Evolutionary conservation across 176 grass and related monocot genomes (phyloP), one percentile per base, ranked within the genome.

Genomic region (Carex littledalei): DNA sequence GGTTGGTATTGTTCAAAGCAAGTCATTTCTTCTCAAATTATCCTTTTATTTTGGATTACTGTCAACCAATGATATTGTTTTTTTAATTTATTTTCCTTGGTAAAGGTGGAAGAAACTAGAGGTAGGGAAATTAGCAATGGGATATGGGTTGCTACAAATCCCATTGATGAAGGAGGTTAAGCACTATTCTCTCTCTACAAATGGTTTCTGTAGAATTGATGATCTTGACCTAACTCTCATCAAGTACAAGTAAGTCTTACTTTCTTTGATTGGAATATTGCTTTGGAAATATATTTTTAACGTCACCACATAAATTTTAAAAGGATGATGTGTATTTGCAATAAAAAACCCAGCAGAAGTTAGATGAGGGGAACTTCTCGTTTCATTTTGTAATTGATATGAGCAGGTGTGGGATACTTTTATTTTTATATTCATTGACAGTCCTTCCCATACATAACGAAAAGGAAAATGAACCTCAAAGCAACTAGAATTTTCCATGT

Each of bases 101-200:
- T 83, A 13, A 83, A 90, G 89, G 47, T 98, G 93, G 96, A 98
- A 98, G 89, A 87, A 92, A 16, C 88, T 98, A 0, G 96, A 95
- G 69, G 85, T 98, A 67, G 96, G 96, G 35, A 98, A 86, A 82
- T 70, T 99, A 78, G 96, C 91, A 55, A 99, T 99, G 96, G 93
- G 92, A 87, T 95, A 94, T 81, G 90, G 93, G 47, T 91, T 99
- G 80, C 88, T 99, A 49, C 96, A 95, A 82, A 91, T 95, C 78
- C 96, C 96, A 37, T 91, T 81, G 70, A 99, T 99, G 91, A 86
- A 93, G 58, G 96, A 99, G 88, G 96, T 99, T 80, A 99, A 99
- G 65, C 96, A 94, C 79, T 90, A 99, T 77, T 95, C 87, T 82
- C 93, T 99, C 84, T 95, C 91, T 21, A 63, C 93, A 8, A 88